phyloP scores from a whole-genome alignment of 306 rosid genomes.

The Ormosia semicastrata region DNA sequence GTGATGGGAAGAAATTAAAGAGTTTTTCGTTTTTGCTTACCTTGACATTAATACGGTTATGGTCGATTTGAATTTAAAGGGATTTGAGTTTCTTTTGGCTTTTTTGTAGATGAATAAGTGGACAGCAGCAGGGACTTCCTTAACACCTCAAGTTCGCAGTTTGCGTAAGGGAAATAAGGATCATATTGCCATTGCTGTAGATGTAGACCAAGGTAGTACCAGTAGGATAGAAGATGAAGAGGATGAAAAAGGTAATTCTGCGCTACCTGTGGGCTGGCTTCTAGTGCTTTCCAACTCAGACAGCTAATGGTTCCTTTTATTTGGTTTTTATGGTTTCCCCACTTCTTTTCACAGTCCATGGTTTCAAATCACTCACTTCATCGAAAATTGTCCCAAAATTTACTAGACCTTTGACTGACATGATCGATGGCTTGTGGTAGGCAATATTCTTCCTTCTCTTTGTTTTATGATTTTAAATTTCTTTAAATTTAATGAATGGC shows the following conservation, averaged over 20 bases:
- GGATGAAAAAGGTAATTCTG: conserved; percentile 80
- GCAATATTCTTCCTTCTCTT: conserved; percentile 13
- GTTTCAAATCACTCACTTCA: conserved; percentile 89
- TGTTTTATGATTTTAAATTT: background rate
- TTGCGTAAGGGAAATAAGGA: conserved; percentile 87
- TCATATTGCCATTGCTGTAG: conserved; percentile 91
- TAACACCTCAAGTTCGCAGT: conserved; percentile 93
- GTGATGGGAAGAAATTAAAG: background rate
- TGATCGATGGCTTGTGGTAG: conserved; percentile 96
- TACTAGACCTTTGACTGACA: conserved; percentile 82
- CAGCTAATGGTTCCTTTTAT: background rate
- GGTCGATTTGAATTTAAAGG: conserved; percentile 1
- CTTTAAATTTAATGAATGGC: background rate
- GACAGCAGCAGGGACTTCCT: conserved; percentile 59
- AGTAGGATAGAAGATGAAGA: conserved; percentile 86
- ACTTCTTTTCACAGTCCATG: conserved; percentile 61
- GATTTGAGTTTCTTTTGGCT: conserved; percentile 11
- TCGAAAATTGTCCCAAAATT: conserved; percentile 87
- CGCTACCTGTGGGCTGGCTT: conserved; percentile 6
- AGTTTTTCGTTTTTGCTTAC: background rate
- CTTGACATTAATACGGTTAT: conserved; percentile 2
- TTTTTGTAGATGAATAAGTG: conserved; percentile 58
- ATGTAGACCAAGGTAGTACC: conserved; percentile 67
- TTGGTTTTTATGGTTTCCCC: conserved; percentile 17
- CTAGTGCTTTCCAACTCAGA: background rate